These are phyloP conservation scores for Ziziphus jujuba DNA, from an alignment of 306 rosid species.

Conservation along the genomic window DNA sequence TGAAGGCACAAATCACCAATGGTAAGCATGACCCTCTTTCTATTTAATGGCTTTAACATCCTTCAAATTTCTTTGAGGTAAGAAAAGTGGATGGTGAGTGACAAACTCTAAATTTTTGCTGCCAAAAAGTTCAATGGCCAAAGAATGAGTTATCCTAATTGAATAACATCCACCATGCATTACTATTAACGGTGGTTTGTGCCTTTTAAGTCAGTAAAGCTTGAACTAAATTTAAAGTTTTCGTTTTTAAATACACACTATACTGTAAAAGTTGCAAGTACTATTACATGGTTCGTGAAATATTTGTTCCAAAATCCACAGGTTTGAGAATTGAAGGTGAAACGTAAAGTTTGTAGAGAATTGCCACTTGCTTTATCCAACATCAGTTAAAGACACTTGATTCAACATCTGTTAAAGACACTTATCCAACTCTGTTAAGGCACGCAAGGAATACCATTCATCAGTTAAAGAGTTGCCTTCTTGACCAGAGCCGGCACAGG, in stretches of 20 bases:
- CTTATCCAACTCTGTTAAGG: no score
- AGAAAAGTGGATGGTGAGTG: background rate
- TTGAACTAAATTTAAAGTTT: background rate
- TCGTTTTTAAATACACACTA: background rate
- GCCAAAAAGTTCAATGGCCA: background rate
- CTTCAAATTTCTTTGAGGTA: background rate
- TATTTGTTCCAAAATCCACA: slow-evolving; percentile 23
- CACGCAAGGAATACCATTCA: slow-evolving; percentile 10
- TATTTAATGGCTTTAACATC: background rate
- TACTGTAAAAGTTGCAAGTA: background rate
- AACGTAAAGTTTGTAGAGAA: slow-evolving; percentile 20
- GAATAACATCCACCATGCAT: background rate
- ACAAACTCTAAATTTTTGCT: background rate
- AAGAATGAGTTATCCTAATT: background rate
- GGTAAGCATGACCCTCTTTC: background rate
- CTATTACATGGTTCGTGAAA: slow-evolving; percentile 2
- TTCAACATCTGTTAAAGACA: no score
- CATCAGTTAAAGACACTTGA: no score
- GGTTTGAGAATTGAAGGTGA: slow-evolving; percentile 45
- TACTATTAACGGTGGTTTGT: background rate
- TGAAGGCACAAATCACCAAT: background rate
- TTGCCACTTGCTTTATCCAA: slow-evolving; percentile 28
- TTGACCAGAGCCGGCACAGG: no score
- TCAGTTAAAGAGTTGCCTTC: slow-evolving; percentile 5
- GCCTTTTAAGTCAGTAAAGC: background rate